These are phyloP conservation scores for Fusarium sp. DNA, from an alignment of 2,329 filamentous ascomycete species.

Conservation along the genomic window DNA sequence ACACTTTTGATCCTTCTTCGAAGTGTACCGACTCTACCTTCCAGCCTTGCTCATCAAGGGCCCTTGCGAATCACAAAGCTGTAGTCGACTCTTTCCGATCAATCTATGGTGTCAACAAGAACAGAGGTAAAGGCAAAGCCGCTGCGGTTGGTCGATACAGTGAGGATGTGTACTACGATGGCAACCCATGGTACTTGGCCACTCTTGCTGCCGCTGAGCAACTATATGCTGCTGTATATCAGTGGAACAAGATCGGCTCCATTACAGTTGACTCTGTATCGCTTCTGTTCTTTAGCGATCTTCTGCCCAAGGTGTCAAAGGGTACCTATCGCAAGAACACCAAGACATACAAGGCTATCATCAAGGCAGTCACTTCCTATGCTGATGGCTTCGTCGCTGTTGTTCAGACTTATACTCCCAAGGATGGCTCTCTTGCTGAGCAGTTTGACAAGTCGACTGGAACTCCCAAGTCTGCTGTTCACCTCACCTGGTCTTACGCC, in stretches of 20 bases:
- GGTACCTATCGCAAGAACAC: conserved; percentile 22
- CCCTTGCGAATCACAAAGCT: conserved; percentile 78
- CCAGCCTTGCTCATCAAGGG: conserved; percentile 76
- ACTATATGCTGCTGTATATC: conserved; percentile 78
- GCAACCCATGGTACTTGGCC: conserved; percentile 82
- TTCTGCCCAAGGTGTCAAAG: conserved; percentile 14
- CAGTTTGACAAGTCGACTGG: conserved; percentile 69
- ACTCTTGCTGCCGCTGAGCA: conserved; percentile 81
- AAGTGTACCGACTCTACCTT: conserved; percentile 76
- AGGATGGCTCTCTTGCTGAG: conserved; percentile 73
- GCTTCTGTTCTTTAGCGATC: conserved; percentile 21
- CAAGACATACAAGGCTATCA: conserved; percentile 10
- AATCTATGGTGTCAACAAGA: conserved; percentile 73
- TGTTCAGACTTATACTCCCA: conserved; percentile 70
- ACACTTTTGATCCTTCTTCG: conserved; percentile 73
- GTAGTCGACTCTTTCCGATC: conserved; percentile 79
- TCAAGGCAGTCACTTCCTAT: conserved; percentile 27
- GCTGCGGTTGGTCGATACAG: conserved; percentile 73
- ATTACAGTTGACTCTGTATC: conserved; percentile 58
- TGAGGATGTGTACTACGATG: conserved; percentile 78
- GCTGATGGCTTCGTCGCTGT: conserved; percentile 51
- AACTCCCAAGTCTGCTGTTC: conserved; percentile 68
- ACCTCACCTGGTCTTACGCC: conserved; percentile 80
- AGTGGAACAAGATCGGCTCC: conserved; percentile 71
- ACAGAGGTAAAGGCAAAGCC: conserved; percentile 67